Evolutionary conservation across 1,284 basidiomycete genomes (phyloP).

Genomic region (Sanghuangporus weigelae): DNA sequence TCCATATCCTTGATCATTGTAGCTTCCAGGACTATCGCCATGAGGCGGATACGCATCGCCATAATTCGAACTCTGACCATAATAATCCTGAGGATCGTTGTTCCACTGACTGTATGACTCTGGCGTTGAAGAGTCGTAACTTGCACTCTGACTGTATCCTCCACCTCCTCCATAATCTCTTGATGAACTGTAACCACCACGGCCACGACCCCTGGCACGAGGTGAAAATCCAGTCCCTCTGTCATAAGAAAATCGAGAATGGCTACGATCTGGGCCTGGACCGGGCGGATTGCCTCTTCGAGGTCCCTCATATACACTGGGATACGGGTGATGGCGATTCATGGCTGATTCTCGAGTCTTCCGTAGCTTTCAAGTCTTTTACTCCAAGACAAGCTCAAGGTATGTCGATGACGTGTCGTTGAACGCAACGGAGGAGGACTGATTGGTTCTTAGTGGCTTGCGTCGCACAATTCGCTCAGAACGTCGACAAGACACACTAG

Average conservation of each 20-base stretch:
- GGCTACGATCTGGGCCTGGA: constrained; percentile 67
- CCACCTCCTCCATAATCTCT: constrained; percentile 32
- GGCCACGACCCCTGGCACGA: constrained; percentile 60
- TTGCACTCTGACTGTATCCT: constrained; percentile 59
- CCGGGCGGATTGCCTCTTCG: constrained; percentile 60
- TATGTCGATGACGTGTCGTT: constrained; percentile 3
- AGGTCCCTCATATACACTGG: constrained; percentile 59
- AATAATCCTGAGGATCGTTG: constrained; percentile 34
- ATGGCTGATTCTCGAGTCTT: constrained; percentile 33
- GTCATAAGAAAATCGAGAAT: constrained; percentile 47
- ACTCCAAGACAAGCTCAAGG: not conserved
- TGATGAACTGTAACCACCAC: constrained; percentile 43
- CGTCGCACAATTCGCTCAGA: constrained; percentile 11
- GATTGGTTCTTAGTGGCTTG: not conserved
- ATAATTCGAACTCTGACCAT: constrained; percentile 53
- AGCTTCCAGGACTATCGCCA: constrained; percentile 38
- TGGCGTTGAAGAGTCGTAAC: constrained; percentile 52
- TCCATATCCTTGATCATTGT: constrained; percentile 47
- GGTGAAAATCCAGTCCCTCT: constrained; percentile 45
- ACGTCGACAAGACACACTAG: not conserved
- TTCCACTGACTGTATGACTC: constrained; percentile 18
- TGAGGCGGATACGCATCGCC: constrained; percentile 40
- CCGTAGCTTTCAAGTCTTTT: not conserved
- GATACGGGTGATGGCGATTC: constrained; percentile 87
- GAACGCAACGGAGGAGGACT: not conserved